Base-by-base conservation (phyloP, 768 basidiomycete genomes). In the Serendipita indica region DNA sequence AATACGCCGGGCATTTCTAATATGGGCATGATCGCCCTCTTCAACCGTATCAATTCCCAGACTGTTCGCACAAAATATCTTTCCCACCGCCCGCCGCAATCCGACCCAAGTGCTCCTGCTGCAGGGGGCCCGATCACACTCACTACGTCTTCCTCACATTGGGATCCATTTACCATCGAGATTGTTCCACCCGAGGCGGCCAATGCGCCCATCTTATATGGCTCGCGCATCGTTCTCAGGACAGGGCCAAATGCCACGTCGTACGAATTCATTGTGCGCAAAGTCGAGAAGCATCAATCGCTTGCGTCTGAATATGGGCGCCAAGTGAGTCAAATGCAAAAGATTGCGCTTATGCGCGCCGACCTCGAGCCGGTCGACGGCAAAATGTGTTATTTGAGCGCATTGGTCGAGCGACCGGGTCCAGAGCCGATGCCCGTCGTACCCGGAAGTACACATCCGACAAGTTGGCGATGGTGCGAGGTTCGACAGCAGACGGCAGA, bases 41-140 rank as follows among this genome's bases (percentile, higher is more conserved):
- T 92, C 78, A 91, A 92, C 69, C 85, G 92, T 66, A 90, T 97
- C 77, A 92, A 94, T 71, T 89, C 88, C 13, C 92, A 97, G 72
- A 91, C 92, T 35, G 91, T 94, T 61, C 84, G 92, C 67, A 96
- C 92, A 60, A 94, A 94, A 74, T 97, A 93, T 71, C 91, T 97
- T 88, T 89, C 87, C 58, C 84, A 93, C 68, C 49, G 49, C 10
- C 49, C 22, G 20, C 89, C 93, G 64, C 80, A 82, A 64, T 81
- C 79, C 57, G 81, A 83, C 66, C 73, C 90, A 60, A 86, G 85
- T 71, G 88, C 90, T n/a, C 91, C 90, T 68, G 75, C 87, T 63
- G 78, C 85, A 45, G 94, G 91, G 92, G 89, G 89, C 59, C 90
- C 92, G 33, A 93, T 94, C 74, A 82, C 78, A 35, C 27, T 35